These are phyloP conservation scores for Neofusicoccum sp. DNA, from an alignment of 2,329 filamentous ascomycete species.

Conservation along the genomic window DNA sequence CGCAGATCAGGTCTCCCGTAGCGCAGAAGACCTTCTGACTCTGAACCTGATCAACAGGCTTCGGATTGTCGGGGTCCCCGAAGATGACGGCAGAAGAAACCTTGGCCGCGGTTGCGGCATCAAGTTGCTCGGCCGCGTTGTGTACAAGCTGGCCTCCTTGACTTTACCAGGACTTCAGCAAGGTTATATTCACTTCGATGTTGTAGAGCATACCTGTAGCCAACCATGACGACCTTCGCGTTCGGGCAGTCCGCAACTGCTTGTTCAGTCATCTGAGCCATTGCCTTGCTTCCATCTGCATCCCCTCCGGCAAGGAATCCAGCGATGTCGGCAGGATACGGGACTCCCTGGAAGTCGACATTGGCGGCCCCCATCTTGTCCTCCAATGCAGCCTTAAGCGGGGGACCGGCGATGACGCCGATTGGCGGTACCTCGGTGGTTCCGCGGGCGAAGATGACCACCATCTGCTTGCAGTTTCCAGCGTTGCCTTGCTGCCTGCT, in stretches of 20 bases:
- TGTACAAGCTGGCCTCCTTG: slow-evolving; percentile 46
- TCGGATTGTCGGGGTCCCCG: slow-evolving; percentile 37
- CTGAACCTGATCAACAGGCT: slow-evolving; percentile 32
- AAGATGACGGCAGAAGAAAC: slow-evolving; percentile 20
- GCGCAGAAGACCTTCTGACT: slow-evolving; percentile 37
- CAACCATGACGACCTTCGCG: slow-evolving; percentile 48
- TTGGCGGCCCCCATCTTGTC: slow-evolving; percentile 40
- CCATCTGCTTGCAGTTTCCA: slow-evolving; percentile 36
- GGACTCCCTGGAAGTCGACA: slow-evolving; percentile 55
- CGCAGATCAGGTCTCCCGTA: slow-evolving; percentile 35
- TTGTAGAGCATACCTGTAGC: slow-evolving; percentile 41
- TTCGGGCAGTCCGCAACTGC: slow-evolving; percentile 45
- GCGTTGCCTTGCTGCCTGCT: not conserved
- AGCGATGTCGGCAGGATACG: slow-evolving; percentile 47
- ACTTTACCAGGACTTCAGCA: slow-evolving; percentile 16
- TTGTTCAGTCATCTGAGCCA: slow-evolving; percentile 43
- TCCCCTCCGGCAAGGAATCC: slow-evolving; percentile 49
- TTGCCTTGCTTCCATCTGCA: slow-evolving; percentile 41
- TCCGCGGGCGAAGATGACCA: slow-evolving; percentile 57
- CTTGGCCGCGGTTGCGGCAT: not conserved
- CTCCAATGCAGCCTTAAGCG: slow-evolving; percentile 49
- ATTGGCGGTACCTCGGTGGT: slow-evolving; percentile 55
- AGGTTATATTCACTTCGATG: too few species aligned
- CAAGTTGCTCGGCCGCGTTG: slow-evolving; percentile 35
- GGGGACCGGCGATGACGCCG: slow-evolving; percentile 50